Conservation (phyloP, 345 rosid species). For the Brassica incana region DNA sequence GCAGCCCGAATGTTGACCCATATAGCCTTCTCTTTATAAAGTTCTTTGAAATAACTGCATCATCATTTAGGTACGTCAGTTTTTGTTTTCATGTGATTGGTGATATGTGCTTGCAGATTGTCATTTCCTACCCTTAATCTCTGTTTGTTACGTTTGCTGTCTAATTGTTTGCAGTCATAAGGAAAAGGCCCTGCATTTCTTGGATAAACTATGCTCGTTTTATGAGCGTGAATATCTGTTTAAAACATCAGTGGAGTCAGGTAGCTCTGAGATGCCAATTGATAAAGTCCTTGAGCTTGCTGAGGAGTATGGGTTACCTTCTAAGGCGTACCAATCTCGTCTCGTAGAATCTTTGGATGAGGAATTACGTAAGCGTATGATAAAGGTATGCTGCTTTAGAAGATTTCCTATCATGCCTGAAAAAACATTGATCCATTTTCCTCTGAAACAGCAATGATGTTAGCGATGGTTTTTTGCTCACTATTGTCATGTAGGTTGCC, state of each 20-base stretch:
- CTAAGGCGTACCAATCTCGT: slow-evolving; percentile 57
- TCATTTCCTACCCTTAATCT: slow-evolving; percentile 19
- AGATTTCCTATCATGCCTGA: slow-evolving; percentile 7
- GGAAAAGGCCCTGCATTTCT: slow-evolving; percentile 64
- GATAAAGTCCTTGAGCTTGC: slow-evolving; percentile 79
- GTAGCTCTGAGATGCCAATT: slow-evolving; percentile 53
- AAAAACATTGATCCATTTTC: slow-evolving; percentile 14
- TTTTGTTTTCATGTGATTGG: slow-evolving; percentile 29
- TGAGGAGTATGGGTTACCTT: slow-evolving; percentile 67
- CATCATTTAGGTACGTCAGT: slow-evolving; percentile 69
- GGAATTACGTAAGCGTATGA: slow-evolving; percentile 47
- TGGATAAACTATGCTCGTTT: slow-evolving; percentile 74
- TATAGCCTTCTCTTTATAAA: slow-evolving; percentile 63
- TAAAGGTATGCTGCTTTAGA: slow-evolving; percentile 54
- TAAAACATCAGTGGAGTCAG: slow-evolving; percentile 51
- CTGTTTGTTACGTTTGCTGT: slow-evolving; percentile 24
- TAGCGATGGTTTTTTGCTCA: slow-evolving; percentile 21
- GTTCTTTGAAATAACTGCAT: slow-evolving; percentile 64
- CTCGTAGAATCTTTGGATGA: slow-evolving; percentile 52
- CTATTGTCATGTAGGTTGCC: slow-evolving; percentile 54
- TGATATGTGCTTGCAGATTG: slow-evolving; percentile 12
- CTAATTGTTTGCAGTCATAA: slow-evolving; percentile 61
- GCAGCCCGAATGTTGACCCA: slow-evolving; percentile 51
- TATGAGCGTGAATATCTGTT: slow-evolving; percentile 62
- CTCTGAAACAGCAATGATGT: slow-evolving; percentile 4